These are phyloP conservation scores for Pseudozyma flocculosa DNA, from an alignment of 1,284 basidiomycete genomes.

Conservation along the genomic window DNA sequence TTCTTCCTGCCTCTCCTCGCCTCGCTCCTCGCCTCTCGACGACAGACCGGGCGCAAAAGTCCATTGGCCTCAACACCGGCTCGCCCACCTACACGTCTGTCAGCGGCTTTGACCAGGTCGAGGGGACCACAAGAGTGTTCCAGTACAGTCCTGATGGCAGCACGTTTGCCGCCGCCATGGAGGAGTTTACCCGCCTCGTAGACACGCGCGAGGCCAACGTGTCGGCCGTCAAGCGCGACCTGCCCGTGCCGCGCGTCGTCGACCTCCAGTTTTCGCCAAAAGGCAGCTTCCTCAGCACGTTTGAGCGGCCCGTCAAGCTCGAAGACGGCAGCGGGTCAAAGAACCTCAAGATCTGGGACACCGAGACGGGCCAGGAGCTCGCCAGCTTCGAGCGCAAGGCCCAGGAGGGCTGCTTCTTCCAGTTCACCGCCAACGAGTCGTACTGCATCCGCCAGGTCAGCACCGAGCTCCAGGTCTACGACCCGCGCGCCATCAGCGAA, in stretches of 20 bases:
- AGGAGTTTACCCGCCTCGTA: constrained; percentile 74
- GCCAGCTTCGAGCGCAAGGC: constrained; percentile 80
- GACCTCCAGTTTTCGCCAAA: constrained; percentile 89
- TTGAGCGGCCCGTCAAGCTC: constrained; percentile 79
- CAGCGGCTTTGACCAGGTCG: constrained; percentile 67
- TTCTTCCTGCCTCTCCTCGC: background rate
- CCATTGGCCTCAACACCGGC: constrained; percentile 78
- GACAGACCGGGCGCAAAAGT: constrained; percentile 88
- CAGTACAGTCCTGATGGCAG: constrained; percentile 85
- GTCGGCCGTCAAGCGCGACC: constrained; percentile 36
- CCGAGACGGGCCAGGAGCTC: constrained; percentile 76
- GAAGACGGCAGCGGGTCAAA: constrained; percentile 76
- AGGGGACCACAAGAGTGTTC: constrained; percentile 72
- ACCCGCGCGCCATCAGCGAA: constrained; percentile 70
- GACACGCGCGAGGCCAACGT: constrained; percentile 60
- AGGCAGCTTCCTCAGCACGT: constrained; percentile 87
- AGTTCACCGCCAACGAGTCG: constrained; percentile 87
- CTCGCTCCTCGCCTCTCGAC: constrained; percentile 1
- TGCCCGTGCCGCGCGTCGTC: constrained; percentile 68
- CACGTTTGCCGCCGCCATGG: constrained; percentile 79
- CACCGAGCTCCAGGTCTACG: constrained; percentile 84
- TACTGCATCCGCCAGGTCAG: constrained; percentile 81
- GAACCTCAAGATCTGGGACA: constrained; percentile 82
- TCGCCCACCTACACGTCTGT: constrained; percentile 74
- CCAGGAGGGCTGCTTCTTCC: constrained; percentile 71